phyloP scores from a whole-genome alignment of 768 basidiomycete species.

The Tubosaeta brunneosetosa region DNA sequence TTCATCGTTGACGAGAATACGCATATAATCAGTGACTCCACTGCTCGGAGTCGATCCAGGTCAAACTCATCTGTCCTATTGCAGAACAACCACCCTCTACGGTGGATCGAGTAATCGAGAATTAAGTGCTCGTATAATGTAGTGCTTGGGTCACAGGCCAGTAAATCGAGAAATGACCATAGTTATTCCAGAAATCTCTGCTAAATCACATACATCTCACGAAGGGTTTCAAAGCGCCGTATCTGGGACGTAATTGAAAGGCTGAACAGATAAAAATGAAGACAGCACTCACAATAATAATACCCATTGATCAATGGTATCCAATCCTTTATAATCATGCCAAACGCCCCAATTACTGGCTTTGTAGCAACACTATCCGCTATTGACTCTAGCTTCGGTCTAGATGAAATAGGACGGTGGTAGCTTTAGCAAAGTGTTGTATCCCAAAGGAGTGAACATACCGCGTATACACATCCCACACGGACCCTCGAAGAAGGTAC shows the following conservation, averaged over 20 bases:
- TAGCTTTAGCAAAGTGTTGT: background rate
- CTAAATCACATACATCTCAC: conserved; percentile 1
- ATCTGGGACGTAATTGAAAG: conserved; percentile 25
- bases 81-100: no score
- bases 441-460: conserved; percentile 27
- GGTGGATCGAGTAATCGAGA: no score
- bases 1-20: no score
- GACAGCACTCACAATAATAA: conserved; percentile 71
- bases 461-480: conserved; percentile 81
- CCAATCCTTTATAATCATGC: conserved; percentile 77
- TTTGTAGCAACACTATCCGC: conserved; percentile 49
- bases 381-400: conserved; percentile 70
- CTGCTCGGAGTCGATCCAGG: no score
- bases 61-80: no score
- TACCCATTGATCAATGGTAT: conserved; percentile 86
- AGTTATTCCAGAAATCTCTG: conserved; percentile 1
- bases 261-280: background rate
- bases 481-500: conserved; percentile 81
- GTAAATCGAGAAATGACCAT: background rate
- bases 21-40: no score
- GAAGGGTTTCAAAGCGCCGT: conserved; percentile 38
- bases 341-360: conserved; percentile 64
- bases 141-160: background rate
- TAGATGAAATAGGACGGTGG: conserved; percentile 24
- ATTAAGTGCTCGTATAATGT: no score